A percentile compares a stretch with the other conserved stretches of the same genome.
Conservation (phyloP, 495 filamentous ascomycete species). For the Usnea hakonensis region DNA sequence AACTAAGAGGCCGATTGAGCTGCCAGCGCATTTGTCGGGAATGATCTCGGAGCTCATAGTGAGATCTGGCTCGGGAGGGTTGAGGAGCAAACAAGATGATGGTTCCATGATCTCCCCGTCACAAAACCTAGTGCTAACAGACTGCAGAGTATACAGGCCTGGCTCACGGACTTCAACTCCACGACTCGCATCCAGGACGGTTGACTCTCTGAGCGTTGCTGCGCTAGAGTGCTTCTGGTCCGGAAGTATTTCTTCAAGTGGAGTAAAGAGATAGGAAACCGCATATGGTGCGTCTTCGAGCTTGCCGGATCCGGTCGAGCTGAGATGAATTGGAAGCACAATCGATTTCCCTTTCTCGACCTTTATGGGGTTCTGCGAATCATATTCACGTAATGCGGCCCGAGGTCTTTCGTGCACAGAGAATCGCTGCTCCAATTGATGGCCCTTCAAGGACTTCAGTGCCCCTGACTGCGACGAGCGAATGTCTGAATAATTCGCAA, state of each 20-base stretch:
- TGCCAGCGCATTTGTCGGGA: slow-evolving; percentile 88
- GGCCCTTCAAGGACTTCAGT: slow-evolving; percentile 45
- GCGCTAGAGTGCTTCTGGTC: slow-evolving; percentile 55
- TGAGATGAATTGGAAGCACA: slow-evolving; percentile 65
- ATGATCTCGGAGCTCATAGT: slow-evolving; percentile 67
- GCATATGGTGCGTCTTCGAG: slow-evolving; percentile 45
- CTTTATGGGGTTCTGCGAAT: slow-evolving; percentile 69
- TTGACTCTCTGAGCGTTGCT: slow-evolving; percentile 44
- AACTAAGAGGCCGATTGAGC: slow-evolving; percentile 80
- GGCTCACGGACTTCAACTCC: slow-evolving; percentile 58
- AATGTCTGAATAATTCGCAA: slow-evolving; percentile 64
- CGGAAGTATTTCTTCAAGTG: slow-evolving; percentile 51
- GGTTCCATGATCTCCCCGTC: slow-evolving; percentile 85
- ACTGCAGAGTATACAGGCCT: slow-evolving; percentile 76
- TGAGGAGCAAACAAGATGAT: slow-evolving; percentile 78
- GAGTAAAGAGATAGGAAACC: slow-evolving; percentile 63
- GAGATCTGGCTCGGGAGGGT: slow-evolving; percentile 80
- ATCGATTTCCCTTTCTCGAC: slow-evolving; percentile 64
- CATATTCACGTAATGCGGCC: slow-evolving; percentile 62
- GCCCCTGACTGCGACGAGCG: slow-evolving; percentile 55
- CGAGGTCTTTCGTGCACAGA: slow-evolving; percentile 79
- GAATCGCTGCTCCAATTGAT: slow-evolving; percentile 66
- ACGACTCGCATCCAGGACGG: slow-evolving; percentile 42
- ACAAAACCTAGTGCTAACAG: slow-evolving; percentile 71
- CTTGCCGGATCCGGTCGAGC: slow-evolving; percentile 44